Conservation (phyloP, 1,284 basidiomycete genomes). For the Ceratobasidium sp. region DNA sequence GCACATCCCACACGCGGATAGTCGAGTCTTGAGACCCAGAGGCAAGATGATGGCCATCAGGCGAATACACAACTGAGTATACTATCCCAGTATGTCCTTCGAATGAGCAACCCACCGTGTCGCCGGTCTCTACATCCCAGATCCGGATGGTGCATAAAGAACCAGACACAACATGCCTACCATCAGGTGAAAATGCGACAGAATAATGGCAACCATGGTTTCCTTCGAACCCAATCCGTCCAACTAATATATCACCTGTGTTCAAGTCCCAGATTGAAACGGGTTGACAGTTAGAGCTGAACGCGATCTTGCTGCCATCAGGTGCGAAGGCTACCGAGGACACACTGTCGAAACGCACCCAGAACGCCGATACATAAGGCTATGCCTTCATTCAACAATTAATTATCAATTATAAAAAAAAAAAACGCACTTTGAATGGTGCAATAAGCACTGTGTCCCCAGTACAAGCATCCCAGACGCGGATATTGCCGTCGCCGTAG, state of each 20-base stretch:
- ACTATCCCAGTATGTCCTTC: neutral
- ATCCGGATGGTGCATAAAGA: constrained; percentile 28
- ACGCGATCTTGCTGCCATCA: constrained; percentile 17
- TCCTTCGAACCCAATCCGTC: neutral
- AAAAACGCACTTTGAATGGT: no score
- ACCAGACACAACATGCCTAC: constrained; percentile 21
- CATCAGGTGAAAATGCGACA: constrained; percentile 31
- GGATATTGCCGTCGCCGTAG: neutral
- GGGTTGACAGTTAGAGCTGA: neutral
- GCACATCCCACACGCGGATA: constrained; percentile 1
- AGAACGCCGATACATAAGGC: neutral
- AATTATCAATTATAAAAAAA: no score
- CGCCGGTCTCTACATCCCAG: constrained; percentile 22
- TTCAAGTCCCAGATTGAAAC: constrained; percentile 28
- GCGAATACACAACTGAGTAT: constrained; percentile 12
- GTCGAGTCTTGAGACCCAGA: constrained; percentile 8
- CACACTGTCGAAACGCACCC: neutral
- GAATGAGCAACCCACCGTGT: neutral
- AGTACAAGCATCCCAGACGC: neutral
- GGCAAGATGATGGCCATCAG: neutral
- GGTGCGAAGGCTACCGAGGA: constrained; percentile 21
- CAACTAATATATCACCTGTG: constrained; percentile 6
- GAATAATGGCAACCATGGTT: constrained; percentile 6
- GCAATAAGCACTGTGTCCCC: no score
- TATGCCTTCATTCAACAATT: no score